Conservation (phyloP, 2,329 filamentous ascomycete species). For the Rutstroemia sp. region DNA sequence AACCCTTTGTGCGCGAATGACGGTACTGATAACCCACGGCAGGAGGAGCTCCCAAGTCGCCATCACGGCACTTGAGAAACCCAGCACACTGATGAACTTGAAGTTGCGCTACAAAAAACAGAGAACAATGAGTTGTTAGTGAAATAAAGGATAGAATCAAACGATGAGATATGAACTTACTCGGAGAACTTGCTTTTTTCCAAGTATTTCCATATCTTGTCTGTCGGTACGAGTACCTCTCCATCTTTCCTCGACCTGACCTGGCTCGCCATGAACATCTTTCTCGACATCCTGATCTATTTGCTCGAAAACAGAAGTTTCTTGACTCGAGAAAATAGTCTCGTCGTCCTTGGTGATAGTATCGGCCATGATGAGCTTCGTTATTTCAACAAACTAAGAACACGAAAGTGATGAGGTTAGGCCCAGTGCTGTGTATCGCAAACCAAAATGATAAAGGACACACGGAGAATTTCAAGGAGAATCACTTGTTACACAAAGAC, state of each 20-base stretch:
- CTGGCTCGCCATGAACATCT: not conserved
- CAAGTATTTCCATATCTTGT: constrained; percentile 10
- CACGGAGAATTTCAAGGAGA: too few species aligned
- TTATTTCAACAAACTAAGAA: too few species aligned
- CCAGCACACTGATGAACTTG: constrained; percentile 34
- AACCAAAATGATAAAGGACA: too few species aligned
- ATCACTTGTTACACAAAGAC: too few species aligned
- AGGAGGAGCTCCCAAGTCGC: constrained; percentile 36
- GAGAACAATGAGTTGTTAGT: not conserved
- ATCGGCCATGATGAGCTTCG: not conserved
- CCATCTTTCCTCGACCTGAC: constrained; percentile 5
- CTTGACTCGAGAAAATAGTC: not conserved
- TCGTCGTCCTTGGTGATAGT: not conserved
- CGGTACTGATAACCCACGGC: constrained; percentile 17
- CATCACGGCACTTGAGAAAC: constrained; percentile 36
- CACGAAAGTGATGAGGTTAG: too few species aligned
- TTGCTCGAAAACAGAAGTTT: not conserved
- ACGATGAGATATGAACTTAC: not conserved
- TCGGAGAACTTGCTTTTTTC: constrained; percentile 15
- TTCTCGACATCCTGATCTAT: constrained; percentile 14
- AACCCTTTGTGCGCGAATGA: not conserved
- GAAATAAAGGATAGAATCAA: too few species aligned
- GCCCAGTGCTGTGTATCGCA: too few species aligned
- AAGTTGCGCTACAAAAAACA: constrained; percentile 30
- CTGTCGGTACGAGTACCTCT: constrained; percentile 11